Percentiles rank a stretch among this genome's conserved stretches.
Conservation (phyloP, 2,329 filamentous ascomycete genomes). For the Fusarium citri region DNA sequence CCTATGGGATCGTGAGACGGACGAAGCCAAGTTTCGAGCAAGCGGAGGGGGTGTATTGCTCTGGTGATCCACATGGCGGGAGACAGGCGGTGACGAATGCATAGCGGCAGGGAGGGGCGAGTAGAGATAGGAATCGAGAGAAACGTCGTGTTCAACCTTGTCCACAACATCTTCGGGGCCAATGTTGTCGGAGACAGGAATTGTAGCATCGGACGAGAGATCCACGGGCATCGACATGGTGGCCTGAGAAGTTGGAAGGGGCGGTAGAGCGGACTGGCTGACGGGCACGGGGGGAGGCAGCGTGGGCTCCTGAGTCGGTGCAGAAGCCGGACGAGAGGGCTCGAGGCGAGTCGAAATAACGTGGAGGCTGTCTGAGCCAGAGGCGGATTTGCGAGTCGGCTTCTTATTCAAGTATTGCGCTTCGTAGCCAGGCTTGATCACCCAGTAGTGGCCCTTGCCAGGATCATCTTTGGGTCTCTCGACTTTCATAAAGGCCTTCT, state of each 20-base stretch:
- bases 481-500: conserved; percentile 96
- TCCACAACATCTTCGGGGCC: conserved; percentile 63
- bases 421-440: conserved; percentile 90
- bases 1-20: conserved; percentile 75
- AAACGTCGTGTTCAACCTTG: conserved; percentile 56
- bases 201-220: conserved; percentile 81
- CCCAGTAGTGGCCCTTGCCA: conserved; percentile 98
- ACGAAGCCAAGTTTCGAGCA: conserved; percentile 69
- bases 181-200: conserved; percentile 75
- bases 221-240: conserved; percentile 62
- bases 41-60: conserved; percentile 82
- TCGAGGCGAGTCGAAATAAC: conserved; percentile 69
- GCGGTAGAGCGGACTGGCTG: conserved; percentile 54
- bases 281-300: conserved; percentile 59
- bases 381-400: conserved; percentile 69
- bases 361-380: conserved; percentile 67
- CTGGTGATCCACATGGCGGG: conserved; percentile 67
- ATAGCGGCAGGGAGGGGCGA: conserved; percentile 79
- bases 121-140: conserved; percentile 66
- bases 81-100: conserved; percentile 90
- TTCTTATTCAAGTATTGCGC: conserved; percentile 91
- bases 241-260: conserved; percentile 54
- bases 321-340: conserved; percentile 57
- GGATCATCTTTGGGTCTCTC: conserved; percentile 97
- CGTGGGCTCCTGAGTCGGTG: conserved; percentile 58